Base-by-base conservation (phyloP, 805 yeast genomes). In the Ascoidea asiatica region DNA sequence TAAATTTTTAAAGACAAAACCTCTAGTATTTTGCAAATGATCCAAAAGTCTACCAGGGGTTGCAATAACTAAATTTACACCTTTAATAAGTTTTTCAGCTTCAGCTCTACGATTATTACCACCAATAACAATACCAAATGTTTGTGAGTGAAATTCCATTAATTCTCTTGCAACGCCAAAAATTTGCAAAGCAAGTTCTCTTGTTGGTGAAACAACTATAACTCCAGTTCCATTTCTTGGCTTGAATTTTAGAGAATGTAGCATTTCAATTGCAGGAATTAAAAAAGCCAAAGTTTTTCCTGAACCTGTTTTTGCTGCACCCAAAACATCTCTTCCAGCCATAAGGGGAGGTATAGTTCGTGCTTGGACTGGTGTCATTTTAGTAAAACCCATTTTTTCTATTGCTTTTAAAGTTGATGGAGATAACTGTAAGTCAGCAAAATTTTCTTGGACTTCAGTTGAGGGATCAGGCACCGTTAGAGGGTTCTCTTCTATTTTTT, bases 221-320 rank as follows among this genome's bases (percentile, higher is more conserved):
- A 89, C 97, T 61, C 97, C 97, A 15, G 97, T 90, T 53, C 98
- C 98, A 60, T 92, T 94, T 69, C 97, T 77, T 45, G 98, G 97
- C 65, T 90, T 92, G 70, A 89, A 92, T 60, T 83, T 87, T 56
- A 92, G 72, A 17, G 95, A 79, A 59, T 89, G 83, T 45, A 92
- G 71, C 66, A 88, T 67, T 65, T 92, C 98, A 51, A 92, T 81
- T 29, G 98, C 98, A 13, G 99, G 99, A 48, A 92, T 74, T 57
- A 92, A 69, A 55, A 92, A 92, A 7, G 99, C 97, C 49, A 94
- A 67, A 0, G 99, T 92, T 67, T 92, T 92, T 60, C 99, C 99
- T 1, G 97, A 88, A 44, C 99, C 99, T 2, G 99, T 92, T 66
- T 89, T 90, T 46, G 99, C 99, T n/a, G 98, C 98, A 53, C 98